Conservation (phyloP, 2,329 filamentous ascomycete genomes). For the Exophiala alcalophila region DNA sequence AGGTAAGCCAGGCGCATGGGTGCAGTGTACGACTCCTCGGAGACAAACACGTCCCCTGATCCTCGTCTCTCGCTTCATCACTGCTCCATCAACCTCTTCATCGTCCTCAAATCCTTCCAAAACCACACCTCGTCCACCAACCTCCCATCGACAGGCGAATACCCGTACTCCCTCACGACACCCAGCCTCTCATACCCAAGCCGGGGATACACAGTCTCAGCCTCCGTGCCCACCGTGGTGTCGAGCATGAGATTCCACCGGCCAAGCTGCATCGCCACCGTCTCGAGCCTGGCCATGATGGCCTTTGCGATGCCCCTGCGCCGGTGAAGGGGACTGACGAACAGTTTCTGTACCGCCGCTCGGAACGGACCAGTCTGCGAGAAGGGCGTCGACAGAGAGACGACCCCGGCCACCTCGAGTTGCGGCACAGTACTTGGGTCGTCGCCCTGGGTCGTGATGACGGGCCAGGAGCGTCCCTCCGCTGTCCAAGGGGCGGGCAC, state of each 20-base stretch:
- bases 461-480: slow-evolving; percentile 9
- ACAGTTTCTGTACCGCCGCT: slow-evolving; percentile 56
- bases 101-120: slow-evolving; percentile 29
- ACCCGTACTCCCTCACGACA: slow-evolving; percentile 54
- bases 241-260: slow-evolving; percentile 54
- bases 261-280: slow-evolving; percentile 50
- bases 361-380: slow-evolving; percentile 58
- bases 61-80: neutral
- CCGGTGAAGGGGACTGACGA: slow-evolving; percentile 54
- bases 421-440: neutral
- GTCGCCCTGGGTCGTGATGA: slow-evolving; percentile 36
- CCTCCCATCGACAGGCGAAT: slow-evolving; percentile 52
- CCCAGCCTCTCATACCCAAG: slow-evolving; percentile 59
- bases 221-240: slow-evolving; percentile 52
- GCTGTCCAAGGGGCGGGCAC: slow-evolving; percentile 2
- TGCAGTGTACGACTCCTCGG: too few relatives aligned
- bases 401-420: slow-evolving; percentile 48
- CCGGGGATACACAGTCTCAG: slow-evolving; percentile 53
- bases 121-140: slow-evolving; percentile 39
- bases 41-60: too few relatives aligned
- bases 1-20: too few relatives aligned
- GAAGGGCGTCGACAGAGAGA: slow-evolving; percentile 52
- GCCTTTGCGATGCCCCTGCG: slow-evolving; percentile 51
- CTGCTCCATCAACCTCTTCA: slow-evolving; percentile 7
- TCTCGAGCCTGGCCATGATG: slow-evolving; percentile 56